These are phyloP conservation scores for Paraphysoderma sedebokerense DNA, from an alignment of 371 early-diverging fungal species.

Conservation along the genomic window DNA sequence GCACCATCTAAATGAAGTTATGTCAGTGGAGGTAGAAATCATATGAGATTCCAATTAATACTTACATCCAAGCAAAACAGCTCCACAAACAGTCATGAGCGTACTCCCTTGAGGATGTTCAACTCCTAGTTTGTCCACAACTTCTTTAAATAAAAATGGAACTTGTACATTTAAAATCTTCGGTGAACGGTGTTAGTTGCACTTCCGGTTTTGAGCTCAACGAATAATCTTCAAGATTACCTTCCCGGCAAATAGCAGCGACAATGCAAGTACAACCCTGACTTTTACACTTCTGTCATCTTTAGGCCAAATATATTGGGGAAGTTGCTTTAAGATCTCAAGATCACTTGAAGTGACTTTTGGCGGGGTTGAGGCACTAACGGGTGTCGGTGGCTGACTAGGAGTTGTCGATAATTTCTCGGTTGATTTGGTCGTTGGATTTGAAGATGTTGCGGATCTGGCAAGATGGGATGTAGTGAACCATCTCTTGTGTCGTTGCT, in stretches of 20 bases:
- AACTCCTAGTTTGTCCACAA: conserved; percentile 61
- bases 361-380: no score
- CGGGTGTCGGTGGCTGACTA: no score
- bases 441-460: no score
- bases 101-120: conserved; percentile 6
- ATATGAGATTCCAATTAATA: conserved; percentile 1
- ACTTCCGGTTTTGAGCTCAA: not conserved
- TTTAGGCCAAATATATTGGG: conserved; percentile 8
- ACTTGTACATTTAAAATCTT: conserved; percentile 81
- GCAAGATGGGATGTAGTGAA: no score
- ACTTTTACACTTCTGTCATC: conserved; percentile 38
- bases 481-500: no score
- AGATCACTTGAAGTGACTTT: no score
- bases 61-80: conserved; percentile 76
- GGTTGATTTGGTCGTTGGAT: no score
- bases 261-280: conserved; percentile 67
- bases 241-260: conserved; percentile 61
- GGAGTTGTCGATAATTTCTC: no score
- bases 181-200: not conserved
- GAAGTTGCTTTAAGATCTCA: conserved; percentile 7
- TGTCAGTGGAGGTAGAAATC: not conserved
- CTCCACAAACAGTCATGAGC: no score
- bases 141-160: conserved; percentile 81
- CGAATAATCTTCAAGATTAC: conserved; percentile 6
- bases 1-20: conserved; percentile 37